A percentile compares a stretch with the other conserved stretches of the same genome.
Conservation (phyloP, 306 rosid genomes). For the Elaeagnus macrophylla region DNA sequence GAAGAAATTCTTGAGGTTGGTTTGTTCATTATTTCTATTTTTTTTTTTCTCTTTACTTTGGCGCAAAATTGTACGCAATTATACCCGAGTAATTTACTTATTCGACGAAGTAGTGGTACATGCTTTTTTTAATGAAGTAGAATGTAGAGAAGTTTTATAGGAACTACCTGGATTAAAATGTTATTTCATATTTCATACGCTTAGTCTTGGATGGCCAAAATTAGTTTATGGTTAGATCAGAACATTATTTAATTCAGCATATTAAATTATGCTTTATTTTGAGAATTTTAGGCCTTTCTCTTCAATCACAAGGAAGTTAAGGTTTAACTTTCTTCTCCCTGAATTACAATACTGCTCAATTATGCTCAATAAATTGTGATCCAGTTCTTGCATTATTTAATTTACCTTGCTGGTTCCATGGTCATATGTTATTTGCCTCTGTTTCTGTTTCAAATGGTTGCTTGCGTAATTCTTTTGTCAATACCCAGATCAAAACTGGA, state of each 20-base stretch:
- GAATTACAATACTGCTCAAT: too few species aligned
- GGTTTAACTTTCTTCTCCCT: too few species aligned
- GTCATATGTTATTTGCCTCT: not conserved
- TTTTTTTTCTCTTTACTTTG: not conserved
- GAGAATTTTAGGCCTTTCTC: too few species aligned
- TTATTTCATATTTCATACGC: too few species aligned
- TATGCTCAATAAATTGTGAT: too few species aligned
- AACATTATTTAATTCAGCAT: too few species aligned
- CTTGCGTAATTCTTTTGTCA: constrained; percentile 18
- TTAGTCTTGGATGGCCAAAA: too few species aligned
- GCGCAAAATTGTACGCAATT: not conserved
- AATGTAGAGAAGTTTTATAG: not conserved
- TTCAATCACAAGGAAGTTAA: too few species aligned
- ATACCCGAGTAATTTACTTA: not conserved
- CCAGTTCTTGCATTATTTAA: too few species aligned
- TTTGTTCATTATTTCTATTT: constrained; percentile 1
- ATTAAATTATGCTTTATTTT: too few species aligned
- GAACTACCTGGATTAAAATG: too few species aligned
- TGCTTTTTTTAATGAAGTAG: not conserved
- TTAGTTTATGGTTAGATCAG: too few species aligned
- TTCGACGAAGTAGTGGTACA: not conserved
- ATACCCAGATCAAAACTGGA: constrained; percentile 62
- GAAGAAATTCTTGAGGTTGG: constrained; percentile 73
- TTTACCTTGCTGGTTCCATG: not conserved
- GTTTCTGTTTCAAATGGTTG: constrained; percentile 16